phyloP scores from a whole-genome alignment of 2,329 filamentous ascomycete genomes.

The Colletotrichum coccodes region DNA sequence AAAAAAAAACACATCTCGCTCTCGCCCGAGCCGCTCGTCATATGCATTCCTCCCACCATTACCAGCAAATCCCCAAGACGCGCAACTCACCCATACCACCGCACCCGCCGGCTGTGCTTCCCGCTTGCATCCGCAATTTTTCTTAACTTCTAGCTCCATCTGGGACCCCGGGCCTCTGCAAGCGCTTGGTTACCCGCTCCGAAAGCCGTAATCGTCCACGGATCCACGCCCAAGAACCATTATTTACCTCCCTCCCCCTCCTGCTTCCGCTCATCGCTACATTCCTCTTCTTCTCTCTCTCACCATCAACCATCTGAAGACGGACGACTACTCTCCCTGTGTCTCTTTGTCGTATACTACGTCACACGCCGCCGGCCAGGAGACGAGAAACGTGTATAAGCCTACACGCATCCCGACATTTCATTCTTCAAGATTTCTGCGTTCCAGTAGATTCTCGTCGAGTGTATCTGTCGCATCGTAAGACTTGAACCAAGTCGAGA shows the following conservation, averaged over 20 bases:
- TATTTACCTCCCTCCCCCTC: conserved; percentile 29
- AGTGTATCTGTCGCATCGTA: conserved; percentile 55
- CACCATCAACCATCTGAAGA: conserved; percentile 15
- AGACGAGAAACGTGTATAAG: conserved; percentile 30
- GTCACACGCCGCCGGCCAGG: conserved; percentile 14
- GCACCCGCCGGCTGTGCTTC: conserved; percentile 14
- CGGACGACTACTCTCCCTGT: conserved; percentile 16
- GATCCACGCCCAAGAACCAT: conserved; percentile 21
- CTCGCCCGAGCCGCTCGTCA: conserved; percentile 22
- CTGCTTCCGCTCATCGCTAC: conserved; percentile 20
- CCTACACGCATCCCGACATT: conserved; percentile 26
- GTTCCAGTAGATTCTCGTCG: conserved; percentile 27
- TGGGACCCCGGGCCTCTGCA: conserved; percentile 20
- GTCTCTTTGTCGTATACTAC: conserved; percentile 9
- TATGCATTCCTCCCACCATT: conserved; percentile 28
- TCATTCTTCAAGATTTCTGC: conserved; percentile 33
- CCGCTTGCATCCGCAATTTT: conserved; percentile 29
- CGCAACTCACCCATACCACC: conserved; percentile 1
- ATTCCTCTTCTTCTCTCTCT: conserved; percentile 26
- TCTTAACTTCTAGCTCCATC: conserved; percentile 24
- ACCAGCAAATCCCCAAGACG: conserved; percentile 6
- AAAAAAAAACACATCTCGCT: not conserved
- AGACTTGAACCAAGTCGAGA: conserved; percentile 51
- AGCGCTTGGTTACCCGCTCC: conserved; percentile 22
- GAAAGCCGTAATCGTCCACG: conserved; percentile 30